These are phyloP conservation scores for Xylona heveae DNA, from an alignment of 495 filamentous ascomycete genomes.

Conservation along the genomic window DNA sequence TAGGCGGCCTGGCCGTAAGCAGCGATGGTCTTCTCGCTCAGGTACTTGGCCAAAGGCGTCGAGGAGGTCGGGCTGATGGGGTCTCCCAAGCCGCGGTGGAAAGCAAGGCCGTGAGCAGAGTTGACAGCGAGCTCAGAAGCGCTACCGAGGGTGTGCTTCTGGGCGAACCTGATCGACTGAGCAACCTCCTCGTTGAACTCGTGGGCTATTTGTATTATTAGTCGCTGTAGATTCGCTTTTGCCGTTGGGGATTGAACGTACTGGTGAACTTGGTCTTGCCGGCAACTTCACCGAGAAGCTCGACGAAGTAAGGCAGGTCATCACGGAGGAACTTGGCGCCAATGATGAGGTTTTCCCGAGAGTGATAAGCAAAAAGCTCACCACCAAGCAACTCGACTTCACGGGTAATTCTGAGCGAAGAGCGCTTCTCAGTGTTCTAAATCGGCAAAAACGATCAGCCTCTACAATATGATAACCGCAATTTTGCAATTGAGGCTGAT, in stretches of 20 bases:
- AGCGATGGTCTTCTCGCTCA: constrained; percentile 46
- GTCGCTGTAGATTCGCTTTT: constrained; percentile 9
- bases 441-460: not conserved
- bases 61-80: constrained; percentile 47
- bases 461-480: not conserved
- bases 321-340: constrained; percentile 85
- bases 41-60: constrained; percentile 52
- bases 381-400: constrained; percentile 88
- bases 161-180: constrained; percentile 44
- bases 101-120: constrained; percentile 71
- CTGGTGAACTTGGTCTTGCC: constrained; percentile 66
- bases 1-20: constrained; percentile 58
- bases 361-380: constrained; percentile 64
- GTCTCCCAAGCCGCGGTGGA: constrained; percentile 79
- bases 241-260: constrained; percentile 21
- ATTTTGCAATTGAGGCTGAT: no score
- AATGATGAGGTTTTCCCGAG: constrained; percentile 78
- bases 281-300: constrained; percentile 82
- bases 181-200: constrained; percentile 75
- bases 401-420: constrained; percentile 75
- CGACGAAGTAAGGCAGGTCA: constrained; percentile 93
- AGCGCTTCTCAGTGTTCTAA: constrained; percentile 68
- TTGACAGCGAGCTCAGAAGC: constrained; percentile 57
- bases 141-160: constrained; percentile 42
- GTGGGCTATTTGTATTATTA: constrained; percentile 34